A percentile compares a stretch with the other conserved stretches of the same genome.
Conservation (phyloP, 768 basidiomycete species). For the Clitopilus passeckerianus region DNA sequence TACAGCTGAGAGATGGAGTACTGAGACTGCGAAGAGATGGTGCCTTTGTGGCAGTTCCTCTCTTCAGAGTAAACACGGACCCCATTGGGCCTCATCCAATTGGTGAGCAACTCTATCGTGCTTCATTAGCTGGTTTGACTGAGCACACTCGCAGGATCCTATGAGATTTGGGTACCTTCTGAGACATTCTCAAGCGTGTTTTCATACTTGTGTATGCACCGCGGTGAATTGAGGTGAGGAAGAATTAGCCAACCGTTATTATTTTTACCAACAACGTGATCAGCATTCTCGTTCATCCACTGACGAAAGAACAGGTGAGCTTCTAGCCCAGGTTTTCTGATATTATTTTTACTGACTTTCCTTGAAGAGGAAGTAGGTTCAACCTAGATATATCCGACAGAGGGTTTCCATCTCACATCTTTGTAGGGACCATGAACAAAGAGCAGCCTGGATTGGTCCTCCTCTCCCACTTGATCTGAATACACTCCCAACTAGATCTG, state of each 20-base stretch:
- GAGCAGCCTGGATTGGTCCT: slow-evolving; percentile 71
- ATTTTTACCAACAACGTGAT: neutral
- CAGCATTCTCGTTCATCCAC: slow-evolving; percentile 71
- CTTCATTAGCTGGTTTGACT: too few species aligned
- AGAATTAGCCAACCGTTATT: neutral
- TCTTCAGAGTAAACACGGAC: slow-evolving; percentile 62
- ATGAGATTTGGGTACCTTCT: slow-evolving; percentile 76
- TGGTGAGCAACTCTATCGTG: slow-evolving; percentile 29
- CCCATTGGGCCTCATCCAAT: slow-evolving; percentile 76
- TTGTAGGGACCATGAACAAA: slow-evolving; percentile 63
- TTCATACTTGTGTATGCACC: slow-evolving; percentile 67
- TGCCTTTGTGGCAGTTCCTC: slow-evolving; percentile 75
- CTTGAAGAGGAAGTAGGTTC: slow-evolving; percentile 46
- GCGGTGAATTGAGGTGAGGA: slow-evolving; percentile 62
- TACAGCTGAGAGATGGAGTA: slow-evolving; percentile 67
- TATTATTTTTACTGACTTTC: neutral
- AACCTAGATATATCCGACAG: neutral
- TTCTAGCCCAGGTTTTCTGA: neutral
- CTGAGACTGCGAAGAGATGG: slow-evolving; percentile 67
- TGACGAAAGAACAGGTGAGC: slow-evolving; percentile 66
- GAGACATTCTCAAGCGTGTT: slow-evolving; percentile 75
- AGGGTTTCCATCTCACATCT: neutral
- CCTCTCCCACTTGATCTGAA: slow-evolving; percentile 64
- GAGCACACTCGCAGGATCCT: slow-evolving; percentile 47
- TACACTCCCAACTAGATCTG: slow-evolving; percentile 42